Base-by-base conservation (phyloP, 345 rosid genomes). In the Gossypium rotundifolium region DNA sequence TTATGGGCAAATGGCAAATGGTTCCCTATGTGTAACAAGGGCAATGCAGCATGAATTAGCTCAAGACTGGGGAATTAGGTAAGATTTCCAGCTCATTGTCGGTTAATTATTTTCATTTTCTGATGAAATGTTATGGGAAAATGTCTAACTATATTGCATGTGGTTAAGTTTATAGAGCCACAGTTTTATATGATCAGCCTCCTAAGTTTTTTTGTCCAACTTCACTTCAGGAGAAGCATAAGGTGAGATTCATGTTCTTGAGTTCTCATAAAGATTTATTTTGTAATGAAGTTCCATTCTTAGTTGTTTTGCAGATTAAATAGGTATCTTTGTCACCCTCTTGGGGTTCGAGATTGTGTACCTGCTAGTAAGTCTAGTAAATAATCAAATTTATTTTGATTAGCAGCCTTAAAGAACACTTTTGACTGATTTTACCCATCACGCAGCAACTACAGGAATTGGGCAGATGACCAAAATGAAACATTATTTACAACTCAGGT, bases 21-120 rank as follows among this genome's bases (percentile, higher is more conserved):
- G 96, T 80, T 29, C 98, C 44, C 80, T 93, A 9, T 95, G 99
- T 76, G 98, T 93, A 70, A 95, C 98, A 20, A 84, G 74, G 73
- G 97, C 98, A 78, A 93, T 95, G 99, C 98, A 95, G 82, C 97
- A 92, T 82, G 99, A 95, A 74, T 82, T 95, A 82, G 88, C 88
- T 60, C 97, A 95, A 77, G 91, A 91, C 74, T 95, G 97, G 99
- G 99, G 91, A 84, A 92, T 95, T 67, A 90, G 83, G 98, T 92
- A 82, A 86, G 91, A 80, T 70, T 71, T 71, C 59, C 77, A 67
- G 25, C 79, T 74, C 76, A 69, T 75, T 20, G 45, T 82, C 79
- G 57, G 67, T 74, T 55, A 66, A 61, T 76, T 29, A 65, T 44
- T 48, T 80, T 17, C 4, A 38, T 73, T 75, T 65, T 74, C 11